Base-by-base conservation (phyloP, 129 eudicot species). In the Apium graveolens region DNA sequence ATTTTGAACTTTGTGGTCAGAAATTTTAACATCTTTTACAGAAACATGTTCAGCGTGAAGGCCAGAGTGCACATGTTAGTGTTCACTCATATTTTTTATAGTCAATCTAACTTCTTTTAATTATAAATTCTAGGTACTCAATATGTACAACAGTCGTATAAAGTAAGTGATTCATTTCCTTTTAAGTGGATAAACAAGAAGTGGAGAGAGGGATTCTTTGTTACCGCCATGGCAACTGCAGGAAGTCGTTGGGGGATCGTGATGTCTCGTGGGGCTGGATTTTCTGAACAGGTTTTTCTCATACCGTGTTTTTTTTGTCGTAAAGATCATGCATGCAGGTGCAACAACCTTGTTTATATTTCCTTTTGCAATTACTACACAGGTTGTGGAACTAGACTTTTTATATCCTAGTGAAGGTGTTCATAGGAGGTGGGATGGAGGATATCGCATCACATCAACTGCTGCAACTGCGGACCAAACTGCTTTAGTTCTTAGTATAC, bases 391-490 rank as follows among this genome's bases (percentile, higher is more conserved):
- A 69, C 78, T 93, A 48, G 98, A 93, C 82, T 93, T 93, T 76
- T 82, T 89, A 60, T 93, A 93, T 81, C 98, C 98, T 13, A 90
- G 98, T 82, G 98, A 93, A 86, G 98, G 98, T 76, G 85, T 93
- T 65, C 98, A 90, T 83, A 82, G 80, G 83, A 90, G 98, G 80
- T 93, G 98, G 98, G 96, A 93, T 74, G 86, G 88, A 24, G 98
- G 96, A 18, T 90, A 87, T 78, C 89, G 98, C 65, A 93, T 93
- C 78, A 93, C 98, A 51, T 72, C 94, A 20, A 85, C 88, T 37
- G 98, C 94, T 21, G 91, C 96, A n/a, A 93, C 98, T 45, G 76
- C 45, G 71, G 98, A 93, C 76, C 98, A 93, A 76, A 81, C 96
- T 74, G 98, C 98, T 78, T 71, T 93, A 68, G 92, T 93, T 87